phyloP scores from a whole-genome alignment of 2,329 filamentous ascomycete genomes.

The Simplicillium aogashimaense region DNA sequence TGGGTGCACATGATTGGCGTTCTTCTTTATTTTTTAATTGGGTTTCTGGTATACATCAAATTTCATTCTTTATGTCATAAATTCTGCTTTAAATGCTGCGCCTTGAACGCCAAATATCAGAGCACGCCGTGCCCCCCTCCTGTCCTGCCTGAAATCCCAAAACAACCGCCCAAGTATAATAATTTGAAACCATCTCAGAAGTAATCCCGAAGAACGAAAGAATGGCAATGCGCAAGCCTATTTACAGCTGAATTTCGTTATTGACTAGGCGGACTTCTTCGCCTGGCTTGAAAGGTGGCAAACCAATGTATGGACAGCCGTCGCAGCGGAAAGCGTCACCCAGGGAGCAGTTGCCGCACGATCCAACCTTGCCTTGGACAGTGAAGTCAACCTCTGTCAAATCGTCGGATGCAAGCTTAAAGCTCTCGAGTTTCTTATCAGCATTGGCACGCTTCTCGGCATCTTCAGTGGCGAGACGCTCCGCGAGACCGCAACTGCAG shows the following conservation, averaged over 20 bases:
- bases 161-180: too few relatives aligned
- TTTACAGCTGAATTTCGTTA: constrained; percentile 71
- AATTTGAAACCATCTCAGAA: too few relatives aligned
- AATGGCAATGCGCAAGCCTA: background rate
- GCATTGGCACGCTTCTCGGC: constrained; percentile 59
- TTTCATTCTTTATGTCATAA: too few relatives aligned
- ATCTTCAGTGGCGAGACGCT: constrained; percentile 81
- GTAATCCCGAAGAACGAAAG: background rate
- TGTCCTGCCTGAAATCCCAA: too few relatives aligned
- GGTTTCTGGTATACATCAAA: too few relatives aligned
- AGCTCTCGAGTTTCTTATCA: constrained; percentile 51
- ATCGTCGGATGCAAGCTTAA: constrained; percentile 69
- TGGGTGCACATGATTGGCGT: too few relatives aligned
- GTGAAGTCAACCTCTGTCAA: constrained; percentile 88
- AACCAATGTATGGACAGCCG: constrained; percentile 71
- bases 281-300: constrained; percentile 93
- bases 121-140: too few relatives aligned
- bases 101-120: too few relatives aligned
- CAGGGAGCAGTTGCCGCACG: constrained; percentile 86
- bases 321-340: constrained; percentile 81
- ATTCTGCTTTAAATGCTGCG: too few relatives aligned
- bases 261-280: constrained; percentile 87
- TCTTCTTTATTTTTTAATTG: too few relatives aligned
- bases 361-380: constrained; percentile 91
- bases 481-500: constrained; percentile 87